Percentiles rank a stretch among this genome's conserved stretches.
Conservation (phyloP, 2,329 filamentous ascomycete species). For the Botrytis tulipae region DNA sequence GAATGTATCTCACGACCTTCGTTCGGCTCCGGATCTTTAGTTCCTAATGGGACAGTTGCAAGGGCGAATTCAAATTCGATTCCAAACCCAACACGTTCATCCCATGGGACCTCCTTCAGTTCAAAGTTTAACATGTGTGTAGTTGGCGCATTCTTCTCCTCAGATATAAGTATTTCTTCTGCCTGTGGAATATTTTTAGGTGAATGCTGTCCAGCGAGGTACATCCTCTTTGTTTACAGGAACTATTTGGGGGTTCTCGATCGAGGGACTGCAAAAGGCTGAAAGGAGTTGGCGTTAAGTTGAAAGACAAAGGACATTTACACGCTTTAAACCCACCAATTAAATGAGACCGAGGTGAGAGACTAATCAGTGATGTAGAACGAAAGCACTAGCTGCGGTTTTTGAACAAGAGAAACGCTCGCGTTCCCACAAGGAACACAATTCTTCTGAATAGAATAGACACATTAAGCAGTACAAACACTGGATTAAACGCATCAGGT, state of each 20-base stretch:
- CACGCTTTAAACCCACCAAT: not conserved
- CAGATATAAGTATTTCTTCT: not conserved
- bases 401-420: not conserved
- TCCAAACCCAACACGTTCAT: slow-evolving; percentile 28
- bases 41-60: slow-evolving; percentile 14
- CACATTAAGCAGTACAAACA: not conserved
- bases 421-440: not conserved
- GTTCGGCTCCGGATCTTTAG: slow-evolving; percentile 20
- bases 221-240: not conserved
- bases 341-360: not conserved
- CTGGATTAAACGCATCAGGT: not conserved
- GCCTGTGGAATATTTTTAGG: not conserved
- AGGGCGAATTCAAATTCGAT: slow-evolving; percentile 31
- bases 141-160: not conserved
- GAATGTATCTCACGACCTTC: slow-evolving; percentile 18
- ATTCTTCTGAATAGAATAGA: not conserved
- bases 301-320: not conserved
- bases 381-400: not conserved
- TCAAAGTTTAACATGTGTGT: slow-evolving; percentile 6
- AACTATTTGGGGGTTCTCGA: not conserved
- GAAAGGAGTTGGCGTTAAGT: not conserved
- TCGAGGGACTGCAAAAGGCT: not conserved
- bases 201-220: not conserved
- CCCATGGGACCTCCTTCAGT: not conserved
- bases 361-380: not conserved